These are phyloP conservation scores for Abrus pulchellus DNA, from an alignment of 306 rosid species.

Conservation along the genomic window DNA sequence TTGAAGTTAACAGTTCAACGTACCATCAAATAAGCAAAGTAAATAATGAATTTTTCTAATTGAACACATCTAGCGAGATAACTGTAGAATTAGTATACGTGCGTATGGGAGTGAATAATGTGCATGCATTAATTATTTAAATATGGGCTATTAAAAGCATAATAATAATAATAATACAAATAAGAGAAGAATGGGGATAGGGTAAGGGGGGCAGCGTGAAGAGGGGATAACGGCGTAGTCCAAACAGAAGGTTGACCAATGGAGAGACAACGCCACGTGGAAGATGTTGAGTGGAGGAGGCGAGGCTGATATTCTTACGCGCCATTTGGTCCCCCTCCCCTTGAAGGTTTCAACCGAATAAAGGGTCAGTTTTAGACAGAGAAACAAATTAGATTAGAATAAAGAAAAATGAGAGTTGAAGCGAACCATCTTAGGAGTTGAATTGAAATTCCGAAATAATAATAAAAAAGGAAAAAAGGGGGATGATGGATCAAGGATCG, in stretches of 20 bases:
- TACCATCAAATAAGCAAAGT: too few species aligned
- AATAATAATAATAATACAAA: not conserved
- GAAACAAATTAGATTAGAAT: not conserved
- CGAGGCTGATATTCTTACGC: constrained; percentile 52
- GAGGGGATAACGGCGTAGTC: not conserved
- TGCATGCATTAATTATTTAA: not conserved
- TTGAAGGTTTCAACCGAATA: constrained; percentile 75
- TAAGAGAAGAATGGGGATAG: not conserved
- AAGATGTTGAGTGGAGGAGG: constrained; percentile 11
- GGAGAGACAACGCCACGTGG: constrained; percentile 39
- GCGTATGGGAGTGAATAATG: not conserved
- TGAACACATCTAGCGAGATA: not conserved
- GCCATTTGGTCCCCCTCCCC: constrained; percentile 49
- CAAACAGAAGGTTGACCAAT: constrained; percentile 35
- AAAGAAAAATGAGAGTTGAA: constrained; percentile 1
- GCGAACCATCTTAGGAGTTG: not conserved
- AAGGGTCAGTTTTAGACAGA: constrained; percentile 16
- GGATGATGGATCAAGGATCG: not conserved
- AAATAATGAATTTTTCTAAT: too few species aligned
- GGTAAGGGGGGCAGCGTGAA: not conserved
- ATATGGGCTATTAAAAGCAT: not conserved
- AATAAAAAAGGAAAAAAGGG: not conserved
- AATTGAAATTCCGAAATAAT: not conserved
- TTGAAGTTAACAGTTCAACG: too few species aligned
- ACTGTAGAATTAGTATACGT: not conserved